These are phyloP conservation scores for Coffea canephora DNA, from an alignment of 257 asterid species.

Conservation along the genomic window DNA sequence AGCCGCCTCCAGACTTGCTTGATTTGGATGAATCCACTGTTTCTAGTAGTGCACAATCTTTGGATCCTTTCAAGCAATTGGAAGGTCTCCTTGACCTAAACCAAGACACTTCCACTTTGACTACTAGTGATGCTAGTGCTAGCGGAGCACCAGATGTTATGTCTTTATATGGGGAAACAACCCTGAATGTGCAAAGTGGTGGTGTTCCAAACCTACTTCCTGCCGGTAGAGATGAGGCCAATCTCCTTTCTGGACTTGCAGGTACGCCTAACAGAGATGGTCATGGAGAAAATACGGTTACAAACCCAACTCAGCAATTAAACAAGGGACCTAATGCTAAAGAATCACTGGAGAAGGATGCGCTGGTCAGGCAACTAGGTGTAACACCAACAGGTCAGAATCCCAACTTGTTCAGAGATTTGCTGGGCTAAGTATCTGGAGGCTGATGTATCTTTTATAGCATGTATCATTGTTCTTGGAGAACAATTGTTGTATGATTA, in stretches of 20 bases:
- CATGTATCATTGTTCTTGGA: background rate
- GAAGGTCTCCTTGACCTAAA: constrained; percentile 78
- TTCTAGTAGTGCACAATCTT: constrained; percentile 35
- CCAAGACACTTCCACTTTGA: constrained; percentile 38
- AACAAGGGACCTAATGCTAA: constrained; percentile 71
- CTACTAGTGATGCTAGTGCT: constrained; percentile 34
- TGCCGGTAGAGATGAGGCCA: constrained; percentile 8
- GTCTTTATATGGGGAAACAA: constrained; percentile 61
- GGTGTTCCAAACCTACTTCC: constrained; percentile 26
- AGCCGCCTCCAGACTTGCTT: constrained; percentile 81
- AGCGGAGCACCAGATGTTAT: constrained; percentile 51
- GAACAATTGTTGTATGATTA: constrained; percentile 13
- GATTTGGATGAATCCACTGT: constrained; percentile 73
- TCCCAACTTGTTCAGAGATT: constrained; percentile 81
- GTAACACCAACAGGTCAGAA: constrained; percentile 82
- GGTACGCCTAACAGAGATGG: constrained; percentile 38
- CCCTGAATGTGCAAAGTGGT: constrained; percentile 38
- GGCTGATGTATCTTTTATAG: no score
- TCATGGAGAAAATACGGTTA: constrained; percentile 31
- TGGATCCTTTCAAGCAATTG: constrained; percentile 86
- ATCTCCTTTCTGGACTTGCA: constrained; percentile 25
- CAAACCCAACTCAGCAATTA: constrained; percentile 28
- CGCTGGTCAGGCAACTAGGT: constrained; percentile 90
- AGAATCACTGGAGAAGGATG: constrained; percentile 83
- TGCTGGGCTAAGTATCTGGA: constrained; percentile 55